phyloP scores from a whole-genome alignment of 768 basidiomycete species.

The Gymnopilus dilepis region DNA sequence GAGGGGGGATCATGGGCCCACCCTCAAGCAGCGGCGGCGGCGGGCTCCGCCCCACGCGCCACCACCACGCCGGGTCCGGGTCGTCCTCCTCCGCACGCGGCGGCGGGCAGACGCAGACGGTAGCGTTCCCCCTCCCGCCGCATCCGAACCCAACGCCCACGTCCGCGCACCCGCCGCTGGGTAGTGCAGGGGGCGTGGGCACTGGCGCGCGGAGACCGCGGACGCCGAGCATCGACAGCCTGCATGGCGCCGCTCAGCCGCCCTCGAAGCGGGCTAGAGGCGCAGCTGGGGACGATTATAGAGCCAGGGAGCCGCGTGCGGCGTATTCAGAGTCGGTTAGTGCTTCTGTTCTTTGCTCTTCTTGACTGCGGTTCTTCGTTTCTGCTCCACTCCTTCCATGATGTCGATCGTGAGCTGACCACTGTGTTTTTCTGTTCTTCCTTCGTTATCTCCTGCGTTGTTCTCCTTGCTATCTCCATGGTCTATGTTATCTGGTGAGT shows the following conservation, averaged over 20 bases:
- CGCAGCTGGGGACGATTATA: conserved; percentile 40
- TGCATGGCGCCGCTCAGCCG: conserved; percentile 42
- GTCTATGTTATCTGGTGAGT: not conserved
- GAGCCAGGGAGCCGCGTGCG: conserved; percentile 29
- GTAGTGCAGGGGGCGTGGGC: no score
- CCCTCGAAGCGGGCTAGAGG: conserved; percentile 56
- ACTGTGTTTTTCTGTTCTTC: not conserved
- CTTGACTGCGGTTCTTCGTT: no score
- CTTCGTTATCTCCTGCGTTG: not conserved
- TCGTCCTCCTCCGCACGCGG: not conserved
- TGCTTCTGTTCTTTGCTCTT: no score
- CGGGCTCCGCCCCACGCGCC: conserved; percentile 16
- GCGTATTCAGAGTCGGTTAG: conserved; percentile 38
- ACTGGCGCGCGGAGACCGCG: conserved; percentile 32
- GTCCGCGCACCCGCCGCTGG: conserved; percentile 1
- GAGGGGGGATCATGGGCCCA: conserved; percentile 1
- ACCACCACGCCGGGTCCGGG: conserved; percentile 17
- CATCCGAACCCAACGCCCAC: conserved; percentile 38
- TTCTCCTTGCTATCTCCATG: not conserved
- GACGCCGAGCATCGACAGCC: conserved; percentile 41
- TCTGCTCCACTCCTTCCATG: conserved; percentile 6
- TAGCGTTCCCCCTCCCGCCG: conserved; percentile 46
- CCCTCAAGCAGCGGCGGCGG: conserved; percentile 5
- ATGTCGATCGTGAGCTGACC: conserved; percentile 6
- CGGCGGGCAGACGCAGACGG: conserved; percentile 22